A percentile compares a stretch with the other conserved stretches of the same genome.
Evolutionary conservation across 352 stramenopile species (phyloP).

Genomic region (Phytophthora cryptogea): DNA sequence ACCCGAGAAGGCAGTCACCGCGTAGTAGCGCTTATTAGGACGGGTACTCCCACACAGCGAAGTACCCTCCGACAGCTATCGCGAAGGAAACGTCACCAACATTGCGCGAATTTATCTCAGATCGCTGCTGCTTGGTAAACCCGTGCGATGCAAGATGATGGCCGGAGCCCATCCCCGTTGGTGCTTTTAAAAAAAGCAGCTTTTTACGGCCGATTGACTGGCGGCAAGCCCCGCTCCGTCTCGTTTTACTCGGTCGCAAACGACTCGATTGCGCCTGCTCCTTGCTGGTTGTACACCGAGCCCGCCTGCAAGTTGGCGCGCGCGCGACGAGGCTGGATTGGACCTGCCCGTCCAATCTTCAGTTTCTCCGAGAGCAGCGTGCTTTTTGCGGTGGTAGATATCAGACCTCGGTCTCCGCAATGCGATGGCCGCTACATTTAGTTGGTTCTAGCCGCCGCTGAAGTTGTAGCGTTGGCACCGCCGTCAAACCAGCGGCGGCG

Average conservation of each 20-base stretch:
- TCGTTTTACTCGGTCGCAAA: constrained; percentile 10
- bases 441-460: neutral
- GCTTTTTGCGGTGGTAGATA: constrained; percentile 13
- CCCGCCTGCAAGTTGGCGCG: constrained; percentile 29
- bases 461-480: no score
- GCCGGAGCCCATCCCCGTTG: constrained; percentile 6
- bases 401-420: constrained; percentile 26
- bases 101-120: neutral
- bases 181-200: constrained; percentile 28
- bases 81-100: no score
- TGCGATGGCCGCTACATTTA: neutral
- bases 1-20: no score
- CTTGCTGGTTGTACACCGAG: constrained; percentile 19
- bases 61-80: no score
- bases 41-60: no score
- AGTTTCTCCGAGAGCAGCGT: constrained; percentile 12
- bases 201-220: constrained; percentile 28
- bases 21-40: neutral
- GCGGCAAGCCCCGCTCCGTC: constrained; percentile 9
- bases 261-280: constrained; percentile 23
- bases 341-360: constrained; percentile 26
- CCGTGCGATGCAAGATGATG: constrained; percentile 25
- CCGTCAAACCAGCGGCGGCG: no score
- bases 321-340: constrained; percentile 18
- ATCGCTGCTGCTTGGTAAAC: constrained; percentile 2